Evolutionary conservation across 768 basidiomycete genomes (phyloP).

Genomic region (Chalciporus pseudorubinellus): DNA sequence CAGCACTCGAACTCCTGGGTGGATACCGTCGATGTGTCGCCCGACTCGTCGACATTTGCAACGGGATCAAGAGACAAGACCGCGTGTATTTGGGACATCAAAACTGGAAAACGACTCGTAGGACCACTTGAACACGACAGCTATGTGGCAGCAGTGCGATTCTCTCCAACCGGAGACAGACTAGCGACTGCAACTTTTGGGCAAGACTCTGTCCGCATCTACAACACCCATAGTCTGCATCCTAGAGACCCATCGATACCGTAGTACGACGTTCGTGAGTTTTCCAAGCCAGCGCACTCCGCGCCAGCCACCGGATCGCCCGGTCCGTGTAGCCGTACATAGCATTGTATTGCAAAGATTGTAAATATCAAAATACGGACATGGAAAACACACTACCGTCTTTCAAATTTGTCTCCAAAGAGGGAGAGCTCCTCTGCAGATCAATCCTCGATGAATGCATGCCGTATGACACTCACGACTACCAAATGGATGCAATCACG

Average conservation of each 20-base stretch:
- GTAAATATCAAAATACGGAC: too few species aligned
- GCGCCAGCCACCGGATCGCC: too few species aligned
- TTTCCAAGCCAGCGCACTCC: too few species aligned
- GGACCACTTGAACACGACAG: not conserved
- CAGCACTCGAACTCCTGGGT: not conserved
- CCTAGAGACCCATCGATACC: too few species aligned
- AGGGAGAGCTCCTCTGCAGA: not conserved
- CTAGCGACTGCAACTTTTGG: not conserved
- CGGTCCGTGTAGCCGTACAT: too few species aligned
- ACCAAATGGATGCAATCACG: not conserved
- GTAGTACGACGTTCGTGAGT: too few species aligned
- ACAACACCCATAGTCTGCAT: not conserved
- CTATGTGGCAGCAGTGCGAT: not conserved
- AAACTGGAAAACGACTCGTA: not conserved
- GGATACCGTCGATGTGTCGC: not conserved
- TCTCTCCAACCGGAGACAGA: not conserved
- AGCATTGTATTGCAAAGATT: too few species aligned
- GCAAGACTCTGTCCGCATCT: not conserved
- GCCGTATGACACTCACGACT: conserved; percentile 6
- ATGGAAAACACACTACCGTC: too few species aligned
- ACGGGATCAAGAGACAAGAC: not conserved
- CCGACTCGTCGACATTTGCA: not conserved
- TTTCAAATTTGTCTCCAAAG: not conserved
- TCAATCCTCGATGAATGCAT: not conserved
- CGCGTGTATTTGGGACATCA: not conserved